Base-by-base conservation (phyloP, 176 grass and related monocot genomes). In the Oryza glumipatula region DNA sequence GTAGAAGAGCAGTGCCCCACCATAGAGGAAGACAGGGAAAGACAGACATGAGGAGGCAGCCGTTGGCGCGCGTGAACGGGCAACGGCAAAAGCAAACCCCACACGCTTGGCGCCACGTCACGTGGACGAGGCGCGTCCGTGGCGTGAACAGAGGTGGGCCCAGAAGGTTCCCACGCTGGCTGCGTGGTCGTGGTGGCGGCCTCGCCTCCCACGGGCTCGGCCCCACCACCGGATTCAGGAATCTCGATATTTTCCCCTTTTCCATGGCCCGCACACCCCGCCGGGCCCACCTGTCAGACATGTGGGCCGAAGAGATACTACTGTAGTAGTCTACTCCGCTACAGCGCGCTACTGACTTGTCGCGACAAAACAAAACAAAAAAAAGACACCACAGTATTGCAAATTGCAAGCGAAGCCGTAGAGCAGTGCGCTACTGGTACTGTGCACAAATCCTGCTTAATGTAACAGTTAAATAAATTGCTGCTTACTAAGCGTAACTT, bases 181-280 rank as follows among this genome's bases (percentile, higher is more conserved):
- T 7, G 69, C 69, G 21, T 72, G 38, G 38, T 13, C 36, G 38
- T 41, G 7, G 39, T 41, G 21, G 21, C 10, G 21, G 21, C 21
- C 21, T 83, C 49, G 21, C 21, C 38, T 83, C 49, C 13, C 54
- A 0, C 17, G 19, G 54, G 1, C 39, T 8, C 39, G 39, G 39
- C 54, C 54, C 54, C 54, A 58, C 54, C 58, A 39, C 43, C 28
- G 10, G 82, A 84, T 76, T 52, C 82, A 21, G 19, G 82, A 83
- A 83, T 76, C 82, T 83, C 28, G 44, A 75, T 67, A 66, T 66
- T 36, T 66, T 49, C 7, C 21, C 70, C 17, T 47, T 66, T 66
- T 21, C 54, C 17, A 21, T 19, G 54, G 17, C 54, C 54, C 17
- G 19, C 2, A n/a, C 17, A 58, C 0, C 19, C 6, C 5, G 0